Conservation (phyloP, 495 filamentous ascomycete genomes). For the Neurospora intermedia region DNA sequence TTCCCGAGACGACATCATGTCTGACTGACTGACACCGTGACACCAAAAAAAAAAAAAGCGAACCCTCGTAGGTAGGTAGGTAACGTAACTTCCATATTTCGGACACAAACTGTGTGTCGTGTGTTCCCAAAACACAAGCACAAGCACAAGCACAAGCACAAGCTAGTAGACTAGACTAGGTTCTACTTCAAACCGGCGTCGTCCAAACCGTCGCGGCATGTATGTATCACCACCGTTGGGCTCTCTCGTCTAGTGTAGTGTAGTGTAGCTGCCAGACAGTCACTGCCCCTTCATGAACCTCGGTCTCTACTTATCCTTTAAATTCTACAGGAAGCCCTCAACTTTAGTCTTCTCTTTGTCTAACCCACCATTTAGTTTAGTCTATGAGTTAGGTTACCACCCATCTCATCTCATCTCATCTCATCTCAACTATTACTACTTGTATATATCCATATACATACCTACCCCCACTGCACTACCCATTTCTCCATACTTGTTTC, state of each 20-base stretch:
- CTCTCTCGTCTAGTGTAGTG: not conserved
- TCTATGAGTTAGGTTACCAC: not conserved
- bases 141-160: not conserved
- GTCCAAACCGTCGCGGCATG: not conserved
- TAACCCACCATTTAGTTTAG: not conserved
- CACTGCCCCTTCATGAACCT: not conserved
- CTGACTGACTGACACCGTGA: not conserved
- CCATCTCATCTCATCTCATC: not conserved
- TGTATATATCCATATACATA: not conserved
- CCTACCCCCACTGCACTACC: not conserved
- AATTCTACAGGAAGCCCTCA: not conserved
- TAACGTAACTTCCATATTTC: not conserved
- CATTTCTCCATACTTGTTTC: not conserved
- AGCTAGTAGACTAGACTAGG: not conserved
- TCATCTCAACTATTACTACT: not conserved
- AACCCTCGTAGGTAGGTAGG: not conserved
- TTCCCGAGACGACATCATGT: not conserved
- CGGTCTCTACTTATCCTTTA: not conserved
- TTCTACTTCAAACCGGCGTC: not conserved
- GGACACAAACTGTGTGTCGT: not conserved
- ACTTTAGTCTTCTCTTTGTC: not conserved
- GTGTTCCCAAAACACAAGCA: not conserved
- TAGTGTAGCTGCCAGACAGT: not conserved
- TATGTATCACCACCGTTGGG: not conserved
- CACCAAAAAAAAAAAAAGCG: not conserved